A percentile compares a stretch with the other conserved stretches of the same genome.
These are phyloP conservation scores for Aspergillus sp. DNA, from an alignment of 2,329 filamentous ascomycete genomes.

Conservation along the genomic window DNA sequence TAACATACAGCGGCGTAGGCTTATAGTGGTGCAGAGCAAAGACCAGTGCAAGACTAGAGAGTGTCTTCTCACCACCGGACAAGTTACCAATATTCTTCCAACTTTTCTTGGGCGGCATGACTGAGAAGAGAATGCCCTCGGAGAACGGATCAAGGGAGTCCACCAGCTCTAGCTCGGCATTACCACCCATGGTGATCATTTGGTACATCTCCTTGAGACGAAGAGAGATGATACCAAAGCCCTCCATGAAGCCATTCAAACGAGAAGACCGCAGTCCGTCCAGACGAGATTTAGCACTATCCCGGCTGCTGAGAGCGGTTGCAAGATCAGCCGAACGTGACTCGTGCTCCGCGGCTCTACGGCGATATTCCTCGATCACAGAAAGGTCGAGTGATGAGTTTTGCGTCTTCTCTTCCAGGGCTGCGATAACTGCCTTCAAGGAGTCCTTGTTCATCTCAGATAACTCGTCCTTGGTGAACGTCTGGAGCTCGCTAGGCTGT, in stretches of 20 bases:
- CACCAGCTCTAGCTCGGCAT: conserved; percentile 94
- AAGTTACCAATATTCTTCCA: conserved; percentile 99
- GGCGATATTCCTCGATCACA: conserved; percentile 85
- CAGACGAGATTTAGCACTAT: conserved; percentile 85
- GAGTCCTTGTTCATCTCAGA: conserved; percentile 62
- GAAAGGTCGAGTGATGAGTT: conserved; percentile 84
- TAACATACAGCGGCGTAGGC: conserved; percentile 95
- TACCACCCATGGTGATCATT: conserved; percentile 99
- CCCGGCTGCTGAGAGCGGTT: conserved; percentile 72
- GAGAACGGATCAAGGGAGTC: conserved; percentile 95
- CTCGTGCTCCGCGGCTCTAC: conserved; percentile 78
- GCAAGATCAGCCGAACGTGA: conserved; percentile 81
- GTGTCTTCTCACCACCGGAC: conserved; percentile 94
- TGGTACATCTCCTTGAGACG: conserved; percentile 99
- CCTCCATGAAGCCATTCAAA: conserved; percentile 97
- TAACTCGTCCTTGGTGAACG: conserved; percentile 72
- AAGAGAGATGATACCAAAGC: conserved; percentile 89
- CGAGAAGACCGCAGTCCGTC: conserved; percentile 88
- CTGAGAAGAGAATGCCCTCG: conserved; percentile 93
- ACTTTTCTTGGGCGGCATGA: conserved; percentile 99
- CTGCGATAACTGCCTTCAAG: conserved; percentile 64
- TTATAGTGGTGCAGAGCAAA: conserved; percentile 98
- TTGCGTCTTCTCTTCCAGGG: conserved; percentile 72
- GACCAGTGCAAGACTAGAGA: conserved; percentile 90
- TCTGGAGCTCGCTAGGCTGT: conserved; percentile 58